Evolutionary conservation across 768 basidiomycete genomes (phyloP).

Genomic region (Termitomyces sp.): DNA sequence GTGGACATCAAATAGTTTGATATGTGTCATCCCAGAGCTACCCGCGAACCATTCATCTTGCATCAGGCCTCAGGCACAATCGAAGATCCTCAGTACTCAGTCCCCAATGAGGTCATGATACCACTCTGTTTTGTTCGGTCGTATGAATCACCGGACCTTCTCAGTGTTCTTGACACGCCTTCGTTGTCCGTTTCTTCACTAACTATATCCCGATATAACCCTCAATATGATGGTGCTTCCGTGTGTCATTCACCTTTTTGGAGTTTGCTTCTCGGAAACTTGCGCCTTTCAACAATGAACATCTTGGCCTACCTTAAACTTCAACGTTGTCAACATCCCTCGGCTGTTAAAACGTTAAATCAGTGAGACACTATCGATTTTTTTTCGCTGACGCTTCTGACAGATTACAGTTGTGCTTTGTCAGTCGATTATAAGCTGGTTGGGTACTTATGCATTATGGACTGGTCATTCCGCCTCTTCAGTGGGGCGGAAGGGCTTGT

Average conservation of each 20-base stretch:
- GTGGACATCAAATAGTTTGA: not conserved
- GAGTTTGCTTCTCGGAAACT: not conserved
- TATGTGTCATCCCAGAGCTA: not conserved
- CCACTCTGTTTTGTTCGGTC: not conserved
- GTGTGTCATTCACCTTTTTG: not conserved
- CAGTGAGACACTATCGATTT: not conserved
- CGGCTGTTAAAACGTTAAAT: not conserved
- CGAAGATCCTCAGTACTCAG: not conserved
- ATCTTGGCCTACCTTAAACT: not conserved
- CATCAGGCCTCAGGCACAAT: not conserved
- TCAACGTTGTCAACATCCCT: not conserved
- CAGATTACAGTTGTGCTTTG: not conserved
- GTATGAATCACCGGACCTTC: not conserved
- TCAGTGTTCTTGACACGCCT: not conserved
- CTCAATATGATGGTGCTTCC: not conserved
- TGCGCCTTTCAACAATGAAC: not conserved
- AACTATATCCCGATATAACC: not conserved
- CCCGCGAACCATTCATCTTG: not conserved
- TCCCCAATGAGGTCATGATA: not conserved
- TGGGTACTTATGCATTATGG: not conserved
- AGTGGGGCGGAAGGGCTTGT: not conserved
- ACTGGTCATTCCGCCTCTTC: not conserved
- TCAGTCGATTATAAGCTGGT: not conserved
- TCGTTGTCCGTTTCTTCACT: not conserved
- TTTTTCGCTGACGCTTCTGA: slow-evolving; percentile 1